A percentile compares a stretch with the other conserved stretches of the same genome.
phyloP scores from a whole-genome alignment of 164 flowering plant species.

The Umbilicus rupestris region DNA sequence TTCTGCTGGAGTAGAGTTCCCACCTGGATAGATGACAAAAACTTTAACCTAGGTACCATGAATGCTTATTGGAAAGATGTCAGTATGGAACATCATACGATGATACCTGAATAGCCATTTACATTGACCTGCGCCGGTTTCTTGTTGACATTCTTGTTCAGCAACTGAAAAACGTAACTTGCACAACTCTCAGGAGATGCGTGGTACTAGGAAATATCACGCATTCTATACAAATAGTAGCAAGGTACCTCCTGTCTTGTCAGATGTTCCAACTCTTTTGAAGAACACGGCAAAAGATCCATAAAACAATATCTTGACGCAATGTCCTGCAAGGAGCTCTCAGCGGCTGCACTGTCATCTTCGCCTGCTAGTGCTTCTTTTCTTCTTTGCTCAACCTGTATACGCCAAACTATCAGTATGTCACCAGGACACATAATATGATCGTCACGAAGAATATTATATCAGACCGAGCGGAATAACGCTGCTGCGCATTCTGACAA shows the following conservation, averaged over 20 bases:
- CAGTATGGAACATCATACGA: neutral
- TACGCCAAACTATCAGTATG: neutral
- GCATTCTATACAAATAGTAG: neutral
- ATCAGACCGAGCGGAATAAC: too few relatives aligned
- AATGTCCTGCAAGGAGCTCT: slow-evolving; percentile 77
- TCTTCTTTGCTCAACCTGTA: slow-evolving; percentile 87
- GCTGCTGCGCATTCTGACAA: too few relatives aligned
- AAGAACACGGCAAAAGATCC: slow-evolving; percentile 96
- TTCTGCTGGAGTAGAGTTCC: slow-evolving; percentile 31
- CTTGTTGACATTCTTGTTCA: slow-evolving; percentile 60
- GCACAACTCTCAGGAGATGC: neutral
- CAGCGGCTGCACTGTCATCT: slow-evolving; percentile 48
- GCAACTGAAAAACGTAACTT: slow-evolving; percentile 49
- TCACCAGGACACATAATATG: neutral
- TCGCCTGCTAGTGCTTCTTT: slow-evolving; percentile 82
- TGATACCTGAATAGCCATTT: slow-evolving; percentile 35
- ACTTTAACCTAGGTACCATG: neutral
- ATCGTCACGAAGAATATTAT: neutral
- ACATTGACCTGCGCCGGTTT: slow-evolving; percentile 43
- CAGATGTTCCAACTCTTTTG: slow-evolving; percentile 80
- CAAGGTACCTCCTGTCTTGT: slow-evolving; percentile 63
- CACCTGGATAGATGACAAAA: slow-evolving; percentile 23
- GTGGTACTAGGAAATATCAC: neutral
- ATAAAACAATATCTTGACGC: slow-evolving; percentile 81
- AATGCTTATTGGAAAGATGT: neutral